phyloP scores from a whole-genome alignment of 2,329 filamentous ascomycete genomes.

The Cytospora piceicola region DNA sequence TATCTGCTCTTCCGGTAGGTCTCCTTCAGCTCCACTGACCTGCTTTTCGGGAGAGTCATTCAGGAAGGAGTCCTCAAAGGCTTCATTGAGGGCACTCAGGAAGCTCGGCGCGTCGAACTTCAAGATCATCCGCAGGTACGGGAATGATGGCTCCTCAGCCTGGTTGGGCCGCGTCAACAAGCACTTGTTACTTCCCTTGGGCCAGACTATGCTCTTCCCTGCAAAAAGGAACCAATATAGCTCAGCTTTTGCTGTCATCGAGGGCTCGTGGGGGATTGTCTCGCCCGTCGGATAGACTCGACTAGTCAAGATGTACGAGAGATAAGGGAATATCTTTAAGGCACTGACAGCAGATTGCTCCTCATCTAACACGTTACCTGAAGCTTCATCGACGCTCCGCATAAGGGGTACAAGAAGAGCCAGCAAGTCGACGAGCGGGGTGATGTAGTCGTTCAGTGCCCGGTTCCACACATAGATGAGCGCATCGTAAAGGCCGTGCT shows the following conservation, averaged over 20 bases:
- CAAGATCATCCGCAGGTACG: constrained; percentile 81
- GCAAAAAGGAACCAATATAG: constrained; percentile 95
- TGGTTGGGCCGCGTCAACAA: constrained; percentile 64
- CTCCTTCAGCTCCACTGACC: constrained; percentile 56
- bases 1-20: constrained; percentile 67
- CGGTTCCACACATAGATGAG: constrained; percentile 97
- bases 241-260: constrained; percentile 78
- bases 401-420: constrained; percentile 66
- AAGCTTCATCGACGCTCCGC: constrained; percentile 55
- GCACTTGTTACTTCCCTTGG: constrained; percentile 62
- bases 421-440: constrained; percentile 83
- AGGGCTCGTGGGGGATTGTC: constrained; percentile 70
- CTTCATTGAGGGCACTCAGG: constrained; percentile 93
- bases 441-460: constrained; percentile 85
- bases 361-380: constrained; percentile 59
- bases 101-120: constrained; percentile 91
- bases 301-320: constrained; percentile 89
- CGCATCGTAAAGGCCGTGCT: constrained; percentile 90
- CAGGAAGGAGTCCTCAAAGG: constrained; percentile 92
- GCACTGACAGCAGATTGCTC: constrained; percentile 71
- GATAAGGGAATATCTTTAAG: constrained; percentile 90
- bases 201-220: constrained; percentile 77
- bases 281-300: constrained; percentile 89
- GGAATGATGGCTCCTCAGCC: constrained; percentile 74
- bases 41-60: constrained; percentile 75